Base-by-base conservation (phyloP, 1,284 basidiomycete genomes). In the Irpex sp. region DNA sequence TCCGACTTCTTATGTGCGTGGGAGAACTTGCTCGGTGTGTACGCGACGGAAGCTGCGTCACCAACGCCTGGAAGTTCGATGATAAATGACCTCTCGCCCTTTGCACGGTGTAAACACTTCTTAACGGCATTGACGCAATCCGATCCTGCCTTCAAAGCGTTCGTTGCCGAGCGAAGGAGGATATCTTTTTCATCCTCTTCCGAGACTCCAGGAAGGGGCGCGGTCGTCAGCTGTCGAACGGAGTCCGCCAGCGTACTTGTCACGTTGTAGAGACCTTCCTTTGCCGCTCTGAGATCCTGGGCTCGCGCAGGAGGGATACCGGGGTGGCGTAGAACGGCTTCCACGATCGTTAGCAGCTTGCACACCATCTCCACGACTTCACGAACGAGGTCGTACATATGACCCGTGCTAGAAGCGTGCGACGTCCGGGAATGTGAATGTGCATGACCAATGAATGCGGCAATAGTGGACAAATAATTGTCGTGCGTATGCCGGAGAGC, bases 391-490 rank as follows among this genome's bases (percentile, higher is more conserved):
- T 98, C 95, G 74, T 98, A 95, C 74, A 98, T 84, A 68, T 95
- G 91, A 0, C 94, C 95, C 43, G 94, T 97, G 65, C 89, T 93
- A 6, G 94, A 94, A 0, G 95, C 93, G 75, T 97, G 94, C 17
- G 92, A 92, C 26, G 86, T 81, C 59, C 92, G 88, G 17, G 93
- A 90, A 78, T 98, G 94, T 13, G 93, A 93, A 72, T 99, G 96
- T 1, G 95, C 92, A 71, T 98, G 95, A 0, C 96, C 96, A 70
- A 99, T 97, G 75, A 99, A 96, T 2, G 95, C 95, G 9, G 97
- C 96, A 69, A 98, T 94, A 15, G 94, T 93, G 4, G 94, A 97
- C 5, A 98, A 81, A 67, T 97, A 91, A 64, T 92, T 87, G 71
- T 97, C 94, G 73, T 97, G 94, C 8, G 93, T 92, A 59, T 81